phyloP scores from a whole-genome alignment of 768 basidiomycete genomes.

The Tylopilus rubrobrunneus region DNA sequence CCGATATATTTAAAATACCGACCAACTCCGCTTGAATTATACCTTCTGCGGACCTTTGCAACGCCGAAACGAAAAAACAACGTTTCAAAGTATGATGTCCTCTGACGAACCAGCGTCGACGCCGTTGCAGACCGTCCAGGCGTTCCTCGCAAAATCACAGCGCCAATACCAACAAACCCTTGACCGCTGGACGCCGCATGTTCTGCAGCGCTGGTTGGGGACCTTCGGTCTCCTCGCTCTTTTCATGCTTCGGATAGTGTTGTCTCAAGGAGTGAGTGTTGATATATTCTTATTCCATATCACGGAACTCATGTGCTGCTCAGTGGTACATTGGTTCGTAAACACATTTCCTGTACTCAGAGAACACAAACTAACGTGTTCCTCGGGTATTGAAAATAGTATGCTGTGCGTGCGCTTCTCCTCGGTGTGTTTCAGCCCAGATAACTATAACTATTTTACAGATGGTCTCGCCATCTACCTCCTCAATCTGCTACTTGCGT shows the following conservation, averaged over 20 bases:
- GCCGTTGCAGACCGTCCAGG: constrained; percentile 28
- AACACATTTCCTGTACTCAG: not conserved
- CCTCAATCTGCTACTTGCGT: constrained; percentile 93
- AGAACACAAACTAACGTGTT: not conserved
- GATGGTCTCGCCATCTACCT: constrained; percentile 95
- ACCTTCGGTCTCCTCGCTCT: constrained; percentile 66
- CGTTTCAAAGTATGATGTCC: constrained; percentile 28
- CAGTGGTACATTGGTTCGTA: constrained; percentile 92
- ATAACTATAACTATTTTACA: constrained; percentile 23
- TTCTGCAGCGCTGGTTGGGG: constrained; percentile 83
- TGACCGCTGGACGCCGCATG: constrained; percentile 91
- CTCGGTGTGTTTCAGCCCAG: not conserved
- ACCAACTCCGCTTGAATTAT: constrained; percentile 10
- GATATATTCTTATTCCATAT: not conserved
- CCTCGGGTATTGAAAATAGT: constrained; percentile 34
- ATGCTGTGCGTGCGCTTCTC: constrained; percentile 55
- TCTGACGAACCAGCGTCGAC: constrained; percentile 29
- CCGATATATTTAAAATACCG: not conserved
- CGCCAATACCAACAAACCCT: constrained; percentile 83
- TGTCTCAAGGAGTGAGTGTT: constrained; percentile 79
- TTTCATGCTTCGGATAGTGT: constrained; percentile 82
- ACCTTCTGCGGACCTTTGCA: not conserved
- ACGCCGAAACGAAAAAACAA: not conserved
- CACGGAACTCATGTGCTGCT: not conserved
- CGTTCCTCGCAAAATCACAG: constrained; percentile 41